Evolutionary conservation across 306 rosid species (phyloP), one percentile per base, ranked within the genome.

Genomic region (Canavalia ensiformis): DNA sequence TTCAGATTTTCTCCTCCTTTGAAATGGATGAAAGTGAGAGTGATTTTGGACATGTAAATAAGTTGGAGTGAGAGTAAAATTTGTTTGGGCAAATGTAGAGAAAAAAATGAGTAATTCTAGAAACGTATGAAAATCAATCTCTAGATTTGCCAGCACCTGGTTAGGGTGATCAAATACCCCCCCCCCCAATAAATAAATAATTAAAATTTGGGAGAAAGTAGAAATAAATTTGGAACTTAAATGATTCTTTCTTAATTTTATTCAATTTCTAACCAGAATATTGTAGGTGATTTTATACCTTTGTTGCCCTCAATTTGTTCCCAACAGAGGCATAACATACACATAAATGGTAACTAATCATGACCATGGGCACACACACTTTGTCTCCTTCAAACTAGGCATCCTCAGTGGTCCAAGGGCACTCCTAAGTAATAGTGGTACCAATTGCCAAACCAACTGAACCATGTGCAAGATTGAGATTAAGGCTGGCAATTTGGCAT

Each of bases 381-480:
- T 35, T 78, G 88, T 88, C 86, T 65, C 56, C 56, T 45, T 68
- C 10, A 50, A 83, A 41, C 10, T 74, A 57, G 34, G 51, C 13
- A 41, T 41, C 13, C 39, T n/a, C 71, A 41, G 71, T 65, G 71
- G 72, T 66, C 72, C 72, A 66, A 66, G 51, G 51, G 2, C 72
- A 65, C 72, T 4, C n/a, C 39, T 0, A 6, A 67, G 72, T 4
- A 25, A 67, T 41, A 47, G 73, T 65, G 79, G 47, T 6, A 31
- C 62, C 39, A 63, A 52, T 57, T 6, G 39, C 62, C 39, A 63
- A 52, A 66, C 63, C 72, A 50, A 55, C 72, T 3, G 65, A 83
- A 83, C 47, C 84, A 79, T 70, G 80, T 83, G 81, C 63, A 37
- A 7, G 3, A 45, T 68, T 30, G 70, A 25, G 64, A 58, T 70